Percentiles rank a stretch among this genome's conserved stretches.
phyloP scores from a whole-genome alignment of 495 filamentous ascomycete genomes.

The Evernia prunastri region DNA sequence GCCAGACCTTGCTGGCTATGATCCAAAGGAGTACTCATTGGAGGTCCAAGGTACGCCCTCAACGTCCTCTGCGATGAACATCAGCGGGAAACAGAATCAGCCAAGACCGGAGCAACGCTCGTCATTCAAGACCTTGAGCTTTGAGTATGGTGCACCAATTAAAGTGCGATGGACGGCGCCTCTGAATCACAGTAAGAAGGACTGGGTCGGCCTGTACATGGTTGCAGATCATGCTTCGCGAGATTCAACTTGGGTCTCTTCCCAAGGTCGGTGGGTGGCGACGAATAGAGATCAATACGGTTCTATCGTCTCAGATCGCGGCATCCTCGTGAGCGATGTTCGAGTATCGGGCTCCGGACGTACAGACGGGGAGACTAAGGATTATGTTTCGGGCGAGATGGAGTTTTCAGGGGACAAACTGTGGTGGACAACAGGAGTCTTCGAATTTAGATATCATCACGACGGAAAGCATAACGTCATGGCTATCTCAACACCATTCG shows the following conservation, averaged over 20 bases:
- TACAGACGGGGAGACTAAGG: constrained; percentile 42
- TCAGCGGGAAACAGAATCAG: constrained; percentile 45
- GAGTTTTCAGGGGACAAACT: constrained; percentile 87
- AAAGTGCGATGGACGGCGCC: constrained; percentile 90
- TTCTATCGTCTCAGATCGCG: constrained; percentile 65
- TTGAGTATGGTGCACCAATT: constrained; percentile 88
- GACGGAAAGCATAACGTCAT: constrained; percentile 91
- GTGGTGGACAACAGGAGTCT: constrained; percentile 93
- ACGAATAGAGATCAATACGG: constrained; percentile 71
- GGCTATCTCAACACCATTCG: constrained; percentile 90
- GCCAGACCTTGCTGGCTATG: constrained; percentile 74
- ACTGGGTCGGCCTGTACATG: constrained; percentile 94
- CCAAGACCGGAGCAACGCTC: constrained; percentile 45
- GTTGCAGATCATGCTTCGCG: constrained; percentile 86
- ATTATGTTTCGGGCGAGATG: constrained; percentile 68
- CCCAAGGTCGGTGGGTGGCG: constrained; percentile 85
- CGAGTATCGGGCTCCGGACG: constrained; percentile 39
- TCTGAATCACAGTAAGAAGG: constrained; percentile 80
- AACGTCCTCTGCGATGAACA: constrained; percentile 43
- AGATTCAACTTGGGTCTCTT: constrained; percentile 73
- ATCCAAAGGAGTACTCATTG: constrained; percentile 75
- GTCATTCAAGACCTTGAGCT: constrained; percentile 63
- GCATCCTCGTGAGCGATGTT: constrained; percentile 66
- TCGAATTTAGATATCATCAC: constrained; percentile 97
- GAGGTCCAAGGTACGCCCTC: constrained; percentile 61